Evolutionary conservation across 768 basidiomycete species (phyloP).

Genomic region (Panellus pusillus): DNA sequence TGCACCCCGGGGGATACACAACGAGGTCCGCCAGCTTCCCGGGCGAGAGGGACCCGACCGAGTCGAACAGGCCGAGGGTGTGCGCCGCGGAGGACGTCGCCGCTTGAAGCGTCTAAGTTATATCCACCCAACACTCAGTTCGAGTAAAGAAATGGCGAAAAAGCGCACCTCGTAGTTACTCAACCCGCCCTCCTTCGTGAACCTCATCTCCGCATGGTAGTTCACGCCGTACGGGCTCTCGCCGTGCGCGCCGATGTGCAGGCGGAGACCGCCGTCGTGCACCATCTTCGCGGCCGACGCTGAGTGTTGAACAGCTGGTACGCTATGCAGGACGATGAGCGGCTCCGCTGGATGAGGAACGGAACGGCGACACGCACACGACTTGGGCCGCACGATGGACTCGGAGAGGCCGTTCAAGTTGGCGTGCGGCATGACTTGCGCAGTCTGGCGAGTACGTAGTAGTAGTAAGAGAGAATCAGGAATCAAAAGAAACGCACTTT

Average conservation of each 20-base stretch:
- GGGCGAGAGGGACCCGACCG: constrained; percentile 60
- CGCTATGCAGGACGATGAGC: constrained; percentile 36
- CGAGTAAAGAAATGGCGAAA: neutral
- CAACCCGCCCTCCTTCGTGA: constrained; percentile 62
- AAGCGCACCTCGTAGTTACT: constrained; percentile 63
- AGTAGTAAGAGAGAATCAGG: neutral
- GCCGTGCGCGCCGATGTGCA: constrained; percentile 75
- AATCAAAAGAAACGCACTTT: constrained; percentile 50
- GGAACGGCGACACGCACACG: constrained; percentile 43
- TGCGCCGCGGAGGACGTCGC: constrained; percentile 67
- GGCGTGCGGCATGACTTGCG: constrained; percentile 62
- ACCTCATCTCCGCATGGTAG: constrained; percentile 76
- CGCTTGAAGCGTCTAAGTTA: constrained; percentile 57
- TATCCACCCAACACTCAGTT: neutral
- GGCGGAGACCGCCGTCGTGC: constrained; percentile 49
- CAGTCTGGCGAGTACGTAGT: constrained; percentile 41
- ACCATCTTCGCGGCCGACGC: constrained; percentile 70
- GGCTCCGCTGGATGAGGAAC: neutral
- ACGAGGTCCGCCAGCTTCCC: constrained; percentile 76
- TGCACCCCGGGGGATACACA: constrained; percentile 64
- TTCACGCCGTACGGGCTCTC: constrained; percentile 72
- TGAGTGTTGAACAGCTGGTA: constrained; percentile 71
- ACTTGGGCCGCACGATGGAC: constrained; percentile 56
- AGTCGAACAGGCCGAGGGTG: constrained; percentile 60
- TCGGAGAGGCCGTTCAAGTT: constrained; percentile 60